Base-by-base conservation (phyloP, 148 eudicot genomes). In the Chenopodium formosanum region DNA sequence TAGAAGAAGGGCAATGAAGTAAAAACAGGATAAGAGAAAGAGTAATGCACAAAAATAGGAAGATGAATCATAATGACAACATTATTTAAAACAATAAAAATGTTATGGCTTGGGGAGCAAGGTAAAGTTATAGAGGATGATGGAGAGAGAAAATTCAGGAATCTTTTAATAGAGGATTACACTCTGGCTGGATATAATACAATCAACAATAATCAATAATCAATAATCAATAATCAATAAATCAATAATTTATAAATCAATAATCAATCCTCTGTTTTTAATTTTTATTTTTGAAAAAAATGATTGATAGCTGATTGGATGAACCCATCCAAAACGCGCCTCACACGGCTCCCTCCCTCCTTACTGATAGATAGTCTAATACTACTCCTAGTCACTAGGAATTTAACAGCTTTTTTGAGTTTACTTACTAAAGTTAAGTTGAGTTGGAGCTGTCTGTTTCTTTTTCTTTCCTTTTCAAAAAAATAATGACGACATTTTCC, bases 31-130 rank as follows among this genome's bases (percentile, higher is more conserved):
- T 56, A 17, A 56, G 6, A 56, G 22, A 17, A 56, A 19, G 19
- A 56, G 62, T 16, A 56, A 17, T 56, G 62, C 20, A 31, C 31
- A 68, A 69, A 32, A 31, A 16, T 16, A 69, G 22, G 19, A 71
- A 40, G 22, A 44, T 19, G 13, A 37, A 16, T 40, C 2, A 73
- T 22, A 47, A 73, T 23, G 31, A 73, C 58, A 73, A 5, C 17
- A 74, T 2, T 31, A 25, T 23, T 56, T 4, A 78, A 78, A 67
- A 23, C 8, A 44, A 4, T 46, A 2, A 2, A 34, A n/a, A 44
- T 60, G 65, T 22, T 22, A 75, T 71, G 69, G 4, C 82, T 46
- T 80, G 78, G 82, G 78, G 47, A 62, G 22, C 82, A 80, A 80
- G 82, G 50, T 60, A 80, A 71, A 80, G 56, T 53, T 71, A 23